phyloP scores from a whole-genome alignment of 768 basidiomycete genomes.

The Boletus huronensis region DNA sequence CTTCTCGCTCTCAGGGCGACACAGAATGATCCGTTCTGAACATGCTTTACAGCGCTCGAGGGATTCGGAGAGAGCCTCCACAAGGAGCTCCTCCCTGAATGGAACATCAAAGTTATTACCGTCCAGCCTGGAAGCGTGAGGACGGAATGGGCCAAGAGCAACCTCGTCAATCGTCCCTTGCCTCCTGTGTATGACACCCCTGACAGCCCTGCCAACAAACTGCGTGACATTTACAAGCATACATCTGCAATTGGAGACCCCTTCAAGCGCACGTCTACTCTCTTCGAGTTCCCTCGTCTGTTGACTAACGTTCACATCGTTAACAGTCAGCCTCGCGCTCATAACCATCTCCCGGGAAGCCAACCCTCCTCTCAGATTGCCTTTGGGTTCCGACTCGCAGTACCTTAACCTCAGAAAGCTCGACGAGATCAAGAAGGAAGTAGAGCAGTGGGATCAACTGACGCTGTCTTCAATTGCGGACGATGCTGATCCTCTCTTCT shows the following conservation, averaged over 20 bases:
- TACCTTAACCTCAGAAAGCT: conserved; percentile 15
- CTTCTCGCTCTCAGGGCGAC: not conserved
- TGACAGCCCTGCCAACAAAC: conserved; percentile 14
- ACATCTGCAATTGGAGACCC: not conserved
- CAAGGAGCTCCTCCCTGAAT: conserved; percentile 21
- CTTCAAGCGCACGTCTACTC: conserved; percentile 8
- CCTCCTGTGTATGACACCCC: conserved; percentile 16
- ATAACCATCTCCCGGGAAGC: conserved; percentile 15
- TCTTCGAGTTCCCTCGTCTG: not conserved
- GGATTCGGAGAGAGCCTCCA: conserved; percentile 25
- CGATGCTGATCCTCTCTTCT: conserved; percentile 15
- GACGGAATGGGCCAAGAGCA: conserved; percentile 21
- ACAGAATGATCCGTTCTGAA: not conserved
- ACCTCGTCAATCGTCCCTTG: conserved; percentile 12
- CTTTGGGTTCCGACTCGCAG: conserved; percentile 20
- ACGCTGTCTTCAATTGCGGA: conserved; percentile 18
- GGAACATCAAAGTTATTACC: conserved; percentile 27
- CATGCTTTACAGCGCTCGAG: conserved; percentile 17
- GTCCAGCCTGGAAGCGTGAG: conserved; percentile 20
- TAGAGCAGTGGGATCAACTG: conserved; percentile 13
- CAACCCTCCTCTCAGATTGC: conserved; percentile 21
- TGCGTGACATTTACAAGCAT: conserved; percentile 14
- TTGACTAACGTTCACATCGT: not conserved
- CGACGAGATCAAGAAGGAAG: conserved; percentile 13
- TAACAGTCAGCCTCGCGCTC: conserved; percentile 15